Percentiles rank a stretch among this genome's conserved stretches.
phyloP scores from a whole-genome alignment of 2,329 filamentous ascomycete genomes.

The Cercospora beticola region DNA sequence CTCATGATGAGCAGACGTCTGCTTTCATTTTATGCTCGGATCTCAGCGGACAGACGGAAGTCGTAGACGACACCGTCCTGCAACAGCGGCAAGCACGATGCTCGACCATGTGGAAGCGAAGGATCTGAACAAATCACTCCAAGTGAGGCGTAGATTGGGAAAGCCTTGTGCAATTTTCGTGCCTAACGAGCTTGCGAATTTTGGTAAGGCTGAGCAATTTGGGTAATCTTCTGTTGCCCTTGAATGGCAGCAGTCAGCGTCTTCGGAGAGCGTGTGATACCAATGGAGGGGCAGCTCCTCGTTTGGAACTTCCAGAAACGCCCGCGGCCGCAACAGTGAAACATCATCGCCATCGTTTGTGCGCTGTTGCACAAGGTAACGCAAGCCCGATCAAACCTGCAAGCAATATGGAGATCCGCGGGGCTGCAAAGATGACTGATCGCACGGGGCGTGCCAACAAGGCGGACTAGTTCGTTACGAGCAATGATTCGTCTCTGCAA shows the following conservation, averaged over 20 bases:
- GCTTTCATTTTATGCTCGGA: neutral
- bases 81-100: neutral
- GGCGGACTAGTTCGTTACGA: neutral
- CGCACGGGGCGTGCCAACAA: neutral
- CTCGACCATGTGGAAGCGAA: conserved; percentile 1
- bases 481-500: neutral
- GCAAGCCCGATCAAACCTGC: conserved; percentile 14
- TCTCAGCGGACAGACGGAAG: neutral
- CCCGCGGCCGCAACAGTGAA: conserved; percentile 4
- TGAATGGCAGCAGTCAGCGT: neutral
- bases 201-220: conserved; percentile 15
- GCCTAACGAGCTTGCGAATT: neutral
- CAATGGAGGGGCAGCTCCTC: neutral
- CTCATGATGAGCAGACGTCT: neutral
- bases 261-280: neutral
- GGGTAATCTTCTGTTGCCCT: neutral
- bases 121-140: neutral
- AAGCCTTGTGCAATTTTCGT: conserved; percentile 2
- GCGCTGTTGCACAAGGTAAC: conserved; percentile 3
- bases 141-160: conserved; percentile 14
- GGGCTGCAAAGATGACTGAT: conserved; percentile 7
- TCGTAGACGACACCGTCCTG: neutral
- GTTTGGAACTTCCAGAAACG: conserved; percentile 5
- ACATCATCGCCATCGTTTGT: neutral
- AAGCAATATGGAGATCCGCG: conserved; percentile 15